Base-by-base conservation (phyloP, 2,329 filamentous ascomycete species). In the Aspergillus sp. region DNA sequence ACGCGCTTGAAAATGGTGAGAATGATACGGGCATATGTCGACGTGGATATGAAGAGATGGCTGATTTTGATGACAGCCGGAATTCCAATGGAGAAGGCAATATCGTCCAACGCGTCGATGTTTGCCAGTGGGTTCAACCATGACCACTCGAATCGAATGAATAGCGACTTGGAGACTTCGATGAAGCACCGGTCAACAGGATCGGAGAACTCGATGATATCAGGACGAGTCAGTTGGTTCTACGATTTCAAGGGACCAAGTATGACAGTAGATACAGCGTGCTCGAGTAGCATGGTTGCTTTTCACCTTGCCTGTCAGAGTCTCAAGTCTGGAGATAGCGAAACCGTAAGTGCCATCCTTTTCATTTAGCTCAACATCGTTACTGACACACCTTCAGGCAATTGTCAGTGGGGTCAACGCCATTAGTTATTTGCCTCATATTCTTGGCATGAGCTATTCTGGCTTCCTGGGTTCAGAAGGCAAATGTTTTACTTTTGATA, bases 371-470 rank as follows among this genome's bases (percentile, higher is more conserved):
- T 5, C 35, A 2, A 10, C 2, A 7, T 19, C 8, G 12, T 28
- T n/a, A 37, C 27, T 7, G 27, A 19, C 19, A 19, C 19, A 19
- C 19, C 19, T 19, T 19, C 19, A 8, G 34, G 43, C 53, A 7
- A n/a, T 59, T 0, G 49, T 69, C 9, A 60, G 58, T 2, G 65
- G 65, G 10, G 42, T 56, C 2, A 72, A 72, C 0, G 34, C 66
- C 0, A 55, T 62, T 12, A 39, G 76, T 2, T 19, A 19, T 19
- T 61, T 62, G 2, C 69, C 70, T 0, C 58, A 67, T 0, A 56
- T 65, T 1, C 9, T 27, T 37, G 27, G 19, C 28, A 6, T 5
- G 7, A 6, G n/a, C 19, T n/a, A 29, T 29, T n/a, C 62, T 38
- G 60, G 61, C 30, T 57, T 53, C 32, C 32, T 60, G 27, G 53